Percentiles rank a stretch among this genome's conserved stretches.
Conservation (phyloP, 495 filamentous ascomycete species). For the Hypomontagnella submonticulosa region DNA sequence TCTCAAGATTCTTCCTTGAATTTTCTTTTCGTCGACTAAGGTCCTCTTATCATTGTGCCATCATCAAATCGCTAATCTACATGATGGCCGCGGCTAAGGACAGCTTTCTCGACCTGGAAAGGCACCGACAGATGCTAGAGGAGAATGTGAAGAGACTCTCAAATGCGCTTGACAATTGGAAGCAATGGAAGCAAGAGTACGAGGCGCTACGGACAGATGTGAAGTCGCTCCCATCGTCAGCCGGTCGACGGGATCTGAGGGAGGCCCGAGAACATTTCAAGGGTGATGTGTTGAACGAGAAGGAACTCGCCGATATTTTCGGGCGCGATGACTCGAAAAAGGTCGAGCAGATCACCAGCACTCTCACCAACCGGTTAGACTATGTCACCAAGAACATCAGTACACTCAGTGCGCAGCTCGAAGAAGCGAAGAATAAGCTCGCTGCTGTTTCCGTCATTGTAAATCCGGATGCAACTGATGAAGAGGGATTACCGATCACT, state of each 20-base stretch:
- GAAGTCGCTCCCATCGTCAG: conserved; percentile 59
- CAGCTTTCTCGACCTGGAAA: conserved; percentile 70
- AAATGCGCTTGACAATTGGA: conserved; percentile 85
- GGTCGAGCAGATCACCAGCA: conserved; percentile 69
- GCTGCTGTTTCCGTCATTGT: conserved; percentile 60
- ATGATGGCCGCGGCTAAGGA: conserved; percentile 49
- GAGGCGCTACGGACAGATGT: conserved; percentile 87
- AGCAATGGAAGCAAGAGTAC: conserved; percentile 90
- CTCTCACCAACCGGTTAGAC: conserved; percentile 81
- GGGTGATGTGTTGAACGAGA: conserved; percentile 57
- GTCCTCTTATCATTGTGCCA: neutral
- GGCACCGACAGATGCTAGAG: conserved; percentile 79
- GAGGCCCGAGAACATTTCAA: conserved; percentile 55
- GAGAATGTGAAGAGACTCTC: conserved; percentile 77
- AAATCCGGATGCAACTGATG: conserved; percentile 62
- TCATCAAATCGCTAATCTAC: conserved; percentile 4
- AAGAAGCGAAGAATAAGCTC: conserved; percentile 73
- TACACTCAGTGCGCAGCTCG: conserved; percentile 74
- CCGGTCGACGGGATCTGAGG: conserved; percentile 63
- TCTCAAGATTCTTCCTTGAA: no score
- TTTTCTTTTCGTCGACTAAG: neutral
- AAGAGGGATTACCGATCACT: conserved; percentile 76
- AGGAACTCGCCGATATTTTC: conserved; percentile 73
- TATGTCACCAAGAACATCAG: conserved; percentile 86
- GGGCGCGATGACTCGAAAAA: conserved; percentile 62